These are phyloP conservation scores for Anaeramoeba flamelloides DNA, from an alignment of 78 protist genomes.

Conservation along the genomic window DNA sequence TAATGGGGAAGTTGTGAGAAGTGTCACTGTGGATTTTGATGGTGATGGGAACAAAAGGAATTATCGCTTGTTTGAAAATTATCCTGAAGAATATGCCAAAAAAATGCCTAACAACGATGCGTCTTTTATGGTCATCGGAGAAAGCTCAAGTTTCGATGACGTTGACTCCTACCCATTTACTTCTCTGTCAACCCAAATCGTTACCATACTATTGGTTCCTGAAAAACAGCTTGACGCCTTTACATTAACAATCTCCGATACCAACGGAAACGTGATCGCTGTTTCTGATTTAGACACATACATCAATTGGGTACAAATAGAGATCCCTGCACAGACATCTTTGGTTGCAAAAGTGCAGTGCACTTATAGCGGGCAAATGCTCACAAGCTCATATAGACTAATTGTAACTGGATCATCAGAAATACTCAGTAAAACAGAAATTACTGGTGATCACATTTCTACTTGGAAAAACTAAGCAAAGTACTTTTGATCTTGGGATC, in stretches of 20 bases:
- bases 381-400: neutral
- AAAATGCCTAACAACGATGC: neutral
- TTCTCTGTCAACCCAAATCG: neutral
- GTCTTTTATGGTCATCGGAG: neutral
- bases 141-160: neutral
- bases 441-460: neutral
- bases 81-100: neutral
- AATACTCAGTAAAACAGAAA: neutral
- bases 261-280: neutral
- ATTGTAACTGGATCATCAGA: neutral
- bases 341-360: neutral
- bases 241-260: neutral
- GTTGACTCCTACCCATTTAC: neutral
- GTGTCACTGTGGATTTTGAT: neutral
- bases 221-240: neutral
- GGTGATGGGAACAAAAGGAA: neutral
- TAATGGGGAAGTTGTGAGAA: neutral
- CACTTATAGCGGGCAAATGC: neutral
- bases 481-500: no score
- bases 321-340: neutral
- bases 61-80: neutral
- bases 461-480: no score
- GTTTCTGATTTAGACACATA: neutral
- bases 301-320: neutral
- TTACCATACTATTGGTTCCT: neutral